These are phyloP conservation scores for Globisporangium spinosum DNA, from an alignment of 352 stramenopile genomes.

Conservation along the genomic window DNA sequence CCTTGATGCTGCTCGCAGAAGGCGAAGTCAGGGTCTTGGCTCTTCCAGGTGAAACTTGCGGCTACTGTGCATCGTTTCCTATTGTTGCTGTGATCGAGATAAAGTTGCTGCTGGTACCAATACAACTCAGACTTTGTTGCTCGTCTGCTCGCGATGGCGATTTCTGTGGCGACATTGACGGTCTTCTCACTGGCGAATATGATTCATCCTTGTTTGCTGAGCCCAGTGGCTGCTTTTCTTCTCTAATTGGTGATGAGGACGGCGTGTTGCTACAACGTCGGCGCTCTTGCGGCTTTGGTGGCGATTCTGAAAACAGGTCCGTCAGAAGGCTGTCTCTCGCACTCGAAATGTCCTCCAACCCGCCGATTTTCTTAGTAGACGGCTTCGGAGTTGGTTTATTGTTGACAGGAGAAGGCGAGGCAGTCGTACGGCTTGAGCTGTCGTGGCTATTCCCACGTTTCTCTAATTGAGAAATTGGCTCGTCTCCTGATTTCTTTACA, in stretches of 20 bases:
- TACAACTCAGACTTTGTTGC: conserved; percentile 8
- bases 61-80: conserved; percentile 8
- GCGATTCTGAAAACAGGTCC: conserved; percentile 43
- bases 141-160: conserved; percentile 7
- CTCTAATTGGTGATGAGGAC: conserved; percentile 24
- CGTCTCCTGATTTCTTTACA: neutral
- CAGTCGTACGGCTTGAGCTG: neutral
- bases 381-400: neutral
- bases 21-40: conserved; percentile 41
- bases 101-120: conserved; percentile 5
- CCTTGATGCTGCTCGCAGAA: conserved; percentile 37
- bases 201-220: conserved; percentile 6
- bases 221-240: conserved; percentile 14
- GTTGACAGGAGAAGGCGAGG: neutral
- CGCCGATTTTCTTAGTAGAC: neutral
- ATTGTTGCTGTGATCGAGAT: neutral
- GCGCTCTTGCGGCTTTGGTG: conserved; percentile 24
- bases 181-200: conserved; percentile 6
- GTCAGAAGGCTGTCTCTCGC: conserved; percentile 52
- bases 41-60: conserved; percentile 31
- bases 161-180: conserved; percentile 9
- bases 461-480: neutral
- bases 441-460: neutral
- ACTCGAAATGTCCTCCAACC: conserved; percentile 20
- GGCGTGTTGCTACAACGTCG: conserved; percentile 12